These are phyloP conservation scores for Parafenestella ontariensis DNA, from an alignment of 2,329 filamentous ascomycete species.

Conservation along the genomic window DNA sequence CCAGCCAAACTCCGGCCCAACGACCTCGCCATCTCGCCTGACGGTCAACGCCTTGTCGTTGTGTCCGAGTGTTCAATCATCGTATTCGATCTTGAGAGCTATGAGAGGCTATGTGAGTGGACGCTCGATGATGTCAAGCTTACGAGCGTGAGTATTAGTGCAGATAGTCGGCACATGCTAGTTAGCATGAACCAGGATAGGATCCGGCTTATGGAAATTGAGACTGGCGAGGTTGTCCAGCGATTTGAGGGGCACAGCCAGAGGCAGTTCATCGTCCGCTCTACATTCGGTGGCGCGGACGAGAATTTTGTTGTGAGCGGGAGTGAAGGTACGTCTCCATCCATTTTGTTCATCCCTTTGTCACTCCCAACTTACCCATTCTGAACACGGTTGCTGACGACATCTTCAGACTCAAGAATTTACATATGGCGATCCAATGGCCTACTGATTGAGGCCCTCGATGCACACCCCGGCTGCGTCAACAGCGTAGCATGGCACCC, in stretches of 20 bases:
- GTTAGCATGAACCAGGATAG: conserved; percentile 81
- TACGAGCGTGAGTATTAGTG: conserved; percentile 81
- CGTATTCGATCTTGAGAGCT: conserved; percentile 80
- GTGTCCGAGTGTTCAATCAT: conserved; percentile 76
- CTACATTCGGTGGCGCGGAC: conserved; percentile 84
- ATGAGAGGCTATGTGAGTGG: conserved; percentile 77
- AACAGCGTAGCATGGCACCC: conserved; percentile 94
- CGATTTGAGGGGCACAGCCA: conserved; percentile 79
- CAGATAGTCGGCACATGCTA: conserved; percentile 80
- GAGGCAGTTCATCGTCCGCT: conserved; percentile 79
- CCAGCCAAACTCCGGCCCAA: conserved; percentile 72
- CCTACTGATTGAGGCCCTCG: conserved; percentile 74
- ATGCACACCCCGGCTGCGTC: conserved; percentile 78
- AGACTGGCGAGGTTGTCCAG: conserved; percentile 73
- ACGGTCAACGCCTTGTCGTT: conserved; percentile 81
- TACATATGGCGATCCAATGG: conserved; percentile 93
- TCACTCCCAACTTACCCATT: neutral
- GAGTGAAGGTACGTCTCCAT: conserved; percentile 74
- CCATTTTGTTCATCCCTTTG: neutral
- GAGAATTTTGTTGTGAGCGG: conserved; percentile 93
- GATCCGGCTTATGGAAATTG: conserved; percentile 79
- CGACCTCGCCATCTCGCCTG: conserved; percentile 81
- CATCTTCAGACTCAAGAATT: conserved; percentile 66
- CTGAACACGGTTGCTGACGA: neutral
- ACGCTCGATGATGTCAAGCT: conserved; percentile 71